Conservation (phyloP, 2,329 filamentous ascomycete species). For the Xylaria sp. region DNA sequence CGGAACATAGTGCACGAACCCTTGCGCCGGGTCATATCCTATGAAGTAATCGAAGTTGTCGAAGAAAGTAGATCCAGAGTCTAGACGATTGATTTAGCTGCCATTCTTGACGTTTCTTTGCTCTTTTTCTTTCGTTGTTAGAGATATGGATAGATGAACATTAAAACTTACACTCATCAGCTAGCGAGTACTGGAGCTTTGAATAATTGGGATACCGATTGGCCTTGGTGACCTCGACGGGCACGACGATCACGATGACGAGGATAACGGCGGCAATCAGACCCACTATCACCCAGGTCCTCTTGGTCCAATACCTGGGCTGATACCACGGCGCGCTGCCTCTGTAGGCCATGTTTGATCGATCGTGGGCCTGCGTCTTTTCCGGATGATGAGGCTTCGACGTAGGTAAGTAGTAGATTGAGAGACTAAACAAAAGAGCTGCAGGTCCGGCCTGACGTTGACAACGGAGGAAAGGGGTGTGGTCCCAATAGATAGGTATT, state of each 20-base stretch:
- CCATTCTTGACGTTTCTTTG: background rate
- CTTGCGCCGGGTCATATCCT: slow-evolving; percentile 56
- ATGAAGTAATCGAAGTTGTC: slow-evolving; percentile 61
- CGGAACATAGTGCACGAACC: slow-evolving; percentile 62
- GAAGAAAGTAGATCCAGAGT: slow-evolving; percentile 57
- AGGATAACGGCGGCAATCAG: slow-evolving; percentile 49
- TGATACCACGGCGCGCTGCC: slow-evolving; percentile 49
- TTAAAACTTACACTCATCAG: slow-evolving; percentile 54
- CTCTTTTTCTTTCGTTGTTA: too few species aligned
- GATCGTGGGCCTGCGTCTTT: slow-evolving; percentile 22
- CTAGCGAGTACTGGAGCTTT: slow-evolving; percentile 52
- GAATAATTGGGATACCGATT: slow-evolving; percentile 57
- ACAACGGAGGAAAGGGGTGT: slow-evolving; percentile 23
- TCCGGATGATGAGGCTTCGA: slow-evolving; percentile 26
- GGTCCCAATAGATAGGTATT: slow-evolving; percentile 36
- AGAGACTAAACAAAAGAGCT: slow-evolving; percentile 31
- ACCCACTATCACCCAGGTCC: slow-evolving; percentile 53
- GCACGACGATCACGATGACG: slow-evolving; percentile 55
- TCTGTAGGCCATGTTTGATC: slow-evolving; percentile 32
- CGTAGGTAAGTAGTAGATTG: slow-evolving; percentile 31
- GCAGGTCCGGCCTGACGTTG: slow-evolving; percentile 30
- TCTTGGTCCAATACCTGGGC: slow-evolving; percentile 59
- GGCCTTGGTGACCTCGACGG: slow-evolving; percentile 49
- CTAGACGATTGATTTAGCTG: slow-evolving; percentile 38
- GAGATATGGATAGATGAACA: too few species aligned